Evolutionary conservation across 257 asterid genomes (phyloP).

Genomic region (Perilla frutescens): DNA sequence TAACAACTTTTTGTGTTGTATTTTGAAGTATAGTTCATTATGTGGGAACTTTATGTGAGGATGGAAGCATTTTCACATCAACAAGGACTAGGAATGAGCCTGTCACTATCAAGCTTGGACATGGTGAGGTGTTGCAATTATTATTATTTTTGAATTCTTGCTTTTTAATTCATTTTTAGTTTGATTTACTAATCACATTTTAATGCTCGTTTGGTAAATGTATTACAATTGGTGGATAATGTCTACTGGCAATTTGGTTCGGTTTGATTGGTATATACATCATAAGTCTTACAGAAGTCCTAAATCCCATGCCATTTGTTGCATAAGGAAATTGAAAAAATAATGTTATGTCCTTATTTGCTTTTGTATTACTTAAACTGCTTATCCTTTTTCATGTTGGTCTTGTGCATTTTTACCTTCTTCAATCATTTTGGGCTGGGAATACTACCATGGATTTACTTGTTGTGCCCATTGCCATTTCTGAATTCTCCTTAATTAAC

Average conservation of each 20-base stretch:
- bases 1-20: slow-evolving; percentile 29
- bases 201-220: neutral
- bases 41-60: slow-evolving; percentile 55
- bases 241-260: neutral
- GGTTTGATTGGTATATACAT: neutral
- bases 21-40: slow-evolving; percentile 60
- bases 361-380: slow-evolving; percentile 1
- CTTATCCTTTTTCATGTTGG: neutral
- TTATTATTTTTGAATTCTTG: neutral
- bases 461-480: slow-evolving; percentile 3
- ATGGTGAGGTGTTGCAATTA: slow-evolving; percentile 46
- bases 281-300: neutral
- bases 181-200: neutral
- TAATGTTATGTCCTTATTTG: neutral
- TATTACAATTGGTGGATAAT: neutral
- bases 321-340: slow-evolving; percentile 10
- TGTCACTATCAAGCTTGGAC: slow-evolving; percentile 59
- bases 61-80: slow-evolving; percentile 57
- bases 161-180: neutral
- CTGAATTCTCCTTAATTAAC: slow-evolving; percentile 1
- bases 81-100: slow-evolving; percentile 54
- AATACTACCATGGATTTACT: neutral
- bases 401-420: neutral
- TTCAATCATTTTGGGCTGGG: slow-evolving; percentile 1
- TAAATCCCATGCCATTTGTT: slow-evolving; percentile 7